Conservation (phyloP, 1,284 basidiomycete genomes). For the Microbotryum intermedium region DNA sequence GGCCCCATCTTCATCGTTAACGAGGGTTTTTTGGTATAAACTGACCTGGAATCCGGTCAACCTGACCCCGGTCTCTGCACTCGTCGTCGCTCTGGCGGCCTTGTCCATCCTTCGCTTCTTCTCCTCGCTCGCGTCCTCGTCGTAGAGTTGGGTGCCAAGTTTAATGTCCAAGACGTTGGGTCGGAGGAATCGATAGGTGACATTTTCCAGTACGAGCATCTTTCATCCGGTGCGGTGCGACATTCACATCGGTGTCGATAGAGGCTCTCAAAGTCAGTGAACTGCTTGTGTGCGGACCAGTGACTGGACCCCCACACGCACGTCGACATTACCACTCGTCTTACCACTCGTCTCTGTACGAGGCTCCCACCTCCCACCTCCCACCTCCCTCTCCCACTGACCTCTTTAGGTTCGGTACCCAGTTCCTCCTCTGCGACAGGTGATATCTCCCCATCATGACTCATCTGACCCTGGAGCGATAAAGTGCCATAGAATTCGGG, state of each 20-base stretch:
- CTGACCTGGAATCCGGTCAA: conserved; percentile 82
- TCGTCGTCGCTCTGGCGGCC: conserved; percentile 60
- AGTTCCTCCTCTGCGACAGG: conserved; percentile 35
- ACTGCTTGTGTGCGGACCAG: background rate
- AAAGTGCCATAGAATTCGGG: conserved; percentile 71
- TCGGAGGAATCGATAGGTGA: conserved; percentile 60
- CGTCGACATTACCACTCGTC: conserved; percentile 49
- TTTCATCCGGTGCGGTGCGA: conserved; percentile 35
- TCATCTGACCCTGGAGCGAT: conserved; percentile 54
- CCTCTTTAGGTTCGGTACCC: background rate
- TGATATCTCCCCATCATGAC: conserved; percentile 35
- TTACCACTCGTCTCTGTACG: conserved; percentile 18
- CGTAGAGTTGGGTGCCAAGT: conserved; percentile 74
- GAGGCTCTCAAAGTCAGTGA: no score
- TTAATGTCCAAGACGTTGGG: conserved; percentile 88
- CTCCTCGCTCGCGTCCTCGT: conserved; percentile 56
- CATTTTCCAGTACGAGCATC: conserved; percentile 76
- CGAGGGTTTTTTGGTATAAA: background rate
- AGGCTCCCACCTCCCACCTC: no score
- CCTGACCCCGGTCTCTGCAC: conserved; percentile 60
- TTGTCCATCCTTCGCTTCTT: conserved; percentile 72
- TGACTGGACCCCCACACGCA: background rate
- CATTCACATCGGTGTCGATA: background rate
- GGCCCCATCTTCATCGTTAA: background rate
- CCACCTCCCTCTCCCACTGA: background rate